Percentiles rank a stretch among this genome's conserved stretches.
These are phyloP conservation scores for Borovskyia barvae DNA, from an alignment of 208 protist species.

Conservation along the genomic window DNA sequence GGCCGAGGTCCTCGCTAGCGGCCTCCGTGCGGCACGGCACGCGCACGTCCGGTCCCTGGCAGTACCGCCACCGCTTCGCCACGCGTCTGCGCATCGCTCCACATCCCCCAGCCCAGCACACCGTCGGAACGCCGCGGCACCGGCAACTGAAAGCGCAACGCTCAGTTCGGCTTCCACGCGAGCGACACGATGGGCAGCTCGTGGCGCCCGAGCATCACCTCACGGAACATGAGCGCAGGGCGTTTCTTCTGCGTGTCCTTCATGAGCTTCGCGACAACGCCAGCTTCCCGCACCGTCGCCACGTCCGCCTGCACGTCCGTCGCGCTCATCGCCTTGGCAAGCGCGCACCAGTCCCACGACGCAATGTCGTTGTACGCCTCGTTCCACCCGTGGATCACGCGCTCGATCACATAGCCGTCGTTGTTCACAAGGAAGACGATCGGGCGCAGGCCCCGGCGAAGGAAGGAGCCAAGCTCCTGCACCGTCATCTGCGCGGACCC, in stretches of 20 bases:
- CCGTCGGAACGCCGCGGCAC: too few species aligned
- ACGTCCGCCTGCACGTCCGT: slow-evolving; percentile 6
- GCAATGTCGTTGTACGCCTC: slow-evolving; percentile 48
- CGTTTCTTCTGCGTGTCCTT: slow-evolving; percentile 3
- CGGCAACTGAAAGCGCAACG: too few species aligned
- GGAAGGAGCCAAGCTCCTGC: slow-evolving; percentile 44
- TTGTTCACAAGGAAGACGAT: slow-evolving; percentile 53
- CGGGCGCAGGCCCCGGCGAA: slow-evolving; percentile 27
- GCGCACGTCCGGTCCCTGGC: too few species aligned
- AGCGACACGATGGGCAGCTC: slow-evolving; percentile 30
- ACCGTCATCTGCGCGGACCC: slow-evolving; percentile 40
- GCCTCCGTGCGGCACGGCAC: too few species aligned
- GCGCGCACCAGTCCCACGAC: slow-evolving; percentile 33
- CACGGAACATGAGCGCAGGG: slow-evolving; percentile 23
- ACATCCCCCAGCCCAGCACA: too few species aligned
- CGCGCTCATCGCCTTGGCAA: slow-evolving; percentile 25
- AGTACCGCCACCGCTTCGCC: too few species aligned
- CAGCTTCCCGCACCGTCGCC: slow-evolving; percentile 12
- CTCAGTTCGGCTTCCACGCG: background rate
- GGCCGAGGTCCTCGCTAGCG: too few species aligned
- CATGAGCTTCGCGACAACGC: slow-evolving; percentile 4
- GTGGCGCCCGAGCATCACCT: slow-evolving; percentile 40
- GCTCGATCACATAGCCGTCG: slow-evolving; percentile 50
- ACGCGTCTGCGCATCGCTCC: too few species aligned
- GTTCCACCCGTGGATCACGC: slow-evolving; percentile 48